A percentile compares a stretch with the other conserved stretches of the same genome.
phyloP scores from a whole-genome alignment of 768 basidiomycete species.

The Strobilomyces confusus region DNA sequence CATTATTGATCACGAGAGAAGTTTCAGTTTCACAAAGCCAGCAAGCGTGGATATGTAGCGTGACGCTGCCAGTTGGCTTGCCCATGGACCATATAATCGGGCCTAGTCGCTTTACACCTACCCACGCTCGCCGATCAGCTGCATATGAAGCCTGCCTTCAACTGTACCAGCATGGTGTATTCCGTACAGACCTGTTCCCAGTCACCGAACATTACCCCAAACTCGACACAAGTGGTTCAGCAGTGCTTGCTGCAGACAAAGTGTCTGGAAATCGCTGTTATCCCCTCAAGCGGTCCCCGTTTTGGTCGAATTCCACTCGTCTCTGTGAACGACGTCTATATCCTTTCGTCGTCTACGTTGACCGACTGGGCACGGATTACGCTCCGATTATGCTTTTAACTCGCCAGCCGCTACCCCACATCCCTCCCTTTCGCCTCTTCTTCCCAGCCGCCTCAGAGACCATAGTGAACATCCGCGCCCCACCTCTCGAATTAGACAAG shows the following conservation, averaged over 20 bases:
- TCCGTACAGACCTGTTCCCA: constrained; percentile 49
- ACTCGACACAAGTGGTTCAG: neutral
- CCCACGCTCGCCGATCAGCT: constrained; percentile 55
- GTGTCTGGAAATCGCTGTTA: constrained; percentile 50
- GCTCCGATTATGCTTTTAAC: constrained; percentile 66
- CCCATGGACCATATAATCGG: constrained; percentile 43
- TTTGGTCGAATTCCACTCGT: constrained; percentile 53
- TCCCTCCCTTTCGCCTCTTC: constrained; percentile 59
- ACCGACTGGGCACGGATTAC: constrained; percentile 33
- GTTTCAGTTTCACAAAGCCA: constrained; percentile 16
- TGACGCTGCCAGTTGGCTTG: constrained; percentile 44
- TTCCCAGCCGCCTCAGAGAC: constrained; percentile 43
- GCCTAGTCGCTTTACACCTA: constrained; percentile 40
- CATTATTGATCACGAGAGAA: constrained; percentile 25
- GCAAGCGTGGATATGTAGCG: constrained; percentile 42
- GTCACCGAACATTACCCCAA: constrained; percentile 2
- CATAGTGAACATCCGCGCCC: constrained; percentile 43
- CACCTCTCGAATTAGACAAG: constrained; percentile 46
- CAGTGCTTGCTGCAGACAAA: constrained; percentile 23
- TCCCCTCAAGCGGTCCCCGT: constrained; percentile 53
- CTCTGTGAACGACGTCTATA: constrained; percentile 18
- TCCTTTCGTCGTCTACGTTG: constrained; percentile 41
- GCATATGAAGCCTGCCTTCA: constrained; percentile 53
- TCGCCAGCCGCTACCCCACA: constrained; percentile 56
- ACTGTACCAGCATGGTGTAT: constrained; percentile 45